These are phyloP conservation scores for Fusarium euwallaceae DNA, from an alignment of 2,329 filamentous ascomycete genomes.

Conservation along the genomic window DNA sequence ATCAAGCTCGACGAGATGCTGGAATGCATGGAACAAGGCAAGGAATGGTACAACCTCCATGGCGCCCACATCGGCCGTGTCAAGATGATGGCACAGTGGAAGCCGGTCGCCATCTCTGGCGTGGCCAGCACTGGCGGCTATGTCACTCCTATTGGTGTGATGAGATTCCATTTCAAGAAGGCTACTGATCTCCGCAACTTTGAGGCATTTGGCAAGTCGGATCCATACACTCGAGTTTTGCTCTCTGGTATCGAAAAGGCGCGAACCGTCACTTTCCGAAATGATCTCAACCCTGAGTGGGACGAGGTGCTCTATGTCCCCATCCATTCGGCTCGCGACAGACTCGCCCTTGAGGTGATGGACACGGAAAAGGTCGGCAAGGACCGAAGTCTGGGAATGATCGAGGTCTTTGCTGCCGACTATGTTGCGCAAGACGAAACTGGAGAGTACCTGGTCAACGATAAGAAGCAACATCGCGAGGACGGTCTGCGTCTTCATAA, in stretches of 20 bases:
- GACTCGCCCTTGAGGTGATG: slow-evolving; percentile 92
- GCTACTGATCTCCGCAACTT: slow-evolving; percentile 89
- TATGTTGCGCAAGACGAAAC: slow-evolving; percentile 83
- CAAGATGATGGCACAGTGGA: slow-evolving; percentile 95
- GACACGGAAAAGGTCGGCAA: slow-evolving; percentile 93
- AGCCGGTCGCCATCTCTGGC: slow-evolving; percentile 89
- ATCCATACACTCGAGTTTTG: slow-evolving; percentile 90
- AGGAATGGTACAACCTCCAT: slow-evolving; percentile 94
- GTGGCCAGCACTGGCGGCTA: slow-evolving; percentile 88
- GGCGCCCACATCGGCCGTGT: slow-evolving; percentile 85
- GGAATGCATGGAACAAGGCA: slow-evolving; percentile 89
- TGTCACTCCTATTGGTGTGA: slow-evolving; percentile 91
- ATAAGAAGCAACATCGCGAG: slow-evolving; percentile 76
- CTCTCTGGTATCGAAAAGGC: slow-evolving; percentile 92
- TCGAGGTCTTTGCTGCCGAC: slow-evolving; percentile 83
- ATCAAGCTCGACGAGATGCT: slow-evolving; percentile 96
- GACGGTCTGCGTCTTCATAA: slow-evolving; percentile 81
- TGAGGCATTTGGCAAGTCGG: slow-evolving; percentile 96
- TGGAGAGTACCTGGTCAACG: slow-evolving; percentile 85
- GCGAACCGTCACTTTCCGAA: slow-evolving; percentile 94
- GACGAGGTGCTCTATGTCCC: slow-evolving; percentile 96
- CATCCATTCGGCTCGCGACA: slow-evolving; percentile 86
- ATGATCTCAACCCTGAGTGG: slow-evolving; percentile 95
- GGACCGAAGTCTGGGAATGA: slow-evolving; percentile 86
- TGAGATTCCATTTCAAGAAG: slow-evolving; percentile 91